A percentile compares a stretch with the other conserved stretches of the same genome.
phyloP scores from a whole-genome alignment of 768 basidiomycete genomes.

The Russula earlei region DNA sequence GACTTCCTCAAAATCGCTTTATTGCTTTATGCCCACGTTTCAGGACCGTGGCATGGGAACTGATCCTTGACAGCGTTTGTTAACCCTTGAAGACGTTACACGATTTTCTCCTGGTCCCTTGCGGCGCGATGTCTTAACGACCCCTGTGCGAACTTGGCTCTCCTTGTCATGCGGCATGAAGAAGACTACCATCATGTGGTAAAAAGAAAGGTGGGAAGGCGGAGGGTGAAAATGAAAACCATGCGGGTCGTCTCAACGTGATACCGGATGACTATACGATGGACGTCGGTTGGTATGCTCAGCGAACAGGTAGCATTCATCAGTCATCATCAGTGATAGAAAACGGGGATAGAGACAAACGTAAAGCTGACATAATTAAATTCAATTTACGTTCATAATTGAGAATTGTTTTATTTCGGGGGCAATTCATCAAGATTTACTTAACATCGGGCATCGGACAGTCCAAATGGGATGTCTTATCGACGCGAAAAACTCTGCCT shows the following conservation, averaged over 20 bases:
- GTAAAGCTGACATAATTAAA: slow-evolving; percentile 8
- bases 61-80: not conserved
- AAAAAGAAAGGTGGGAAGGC: not conserved
- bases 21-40: not conserved
- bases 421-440: slow-evolving; percentile 7
- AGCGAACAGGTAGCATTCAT: not conserved
- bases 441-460: not conserved
- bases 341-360: not conserved
- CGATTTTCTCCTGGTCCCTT: slow-evolving; percentile 5
- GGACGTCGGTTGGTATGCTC: too few relatives aligned
- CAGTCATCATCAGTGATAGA: not conserved
- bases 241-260: not conserved
- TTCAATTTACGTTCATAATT: not conserved
- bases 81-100: not conserved
- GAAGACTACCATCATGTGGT: not conserved
- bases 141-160: not conserved
- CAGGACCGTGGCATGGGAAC: slow-evolving; percentile 4
- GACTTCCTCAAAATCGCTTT: not conserved
- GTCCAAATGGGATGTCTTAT: not conserved
- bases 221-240: not conserved
- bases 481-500: slow-evolving; percentile 5
- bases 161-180: not conserved
- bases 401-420: not conserved
- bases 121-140: not conserved
- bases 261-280: too few relatives aligned